These are phyloP conservation scores for Fusarium sp. DNA, from an alignment of 2,329 filamentous ascomycete genomes.

Conservation along the genomic window DNA sequence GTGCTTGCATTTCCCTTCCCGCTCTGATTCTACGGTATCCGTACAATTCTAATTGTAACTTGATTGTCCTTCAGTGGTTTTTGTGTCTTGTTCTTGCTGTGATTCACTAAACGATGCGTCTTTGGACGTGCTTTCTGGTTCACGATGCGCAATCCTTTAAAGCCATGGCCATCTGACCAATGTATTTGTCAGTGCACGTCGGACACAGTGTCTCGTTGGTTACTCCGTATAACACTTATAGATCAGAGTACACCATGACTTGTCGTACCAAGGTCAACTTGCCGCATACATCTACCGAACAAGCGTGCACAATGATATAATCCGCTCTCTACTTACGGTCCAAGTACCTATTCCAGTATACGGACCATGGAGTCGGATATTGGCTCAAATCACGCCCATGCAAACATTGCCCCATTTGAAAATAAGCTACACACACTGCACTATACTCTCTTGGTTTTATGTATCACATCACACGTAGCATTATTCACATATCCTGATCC, in stretches of 20 bases:
- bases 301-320: conserved; percentile 2
- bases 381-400: not conserved
- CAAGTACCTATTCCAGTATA: not conserved
- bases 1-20: conserved; percentile 43
- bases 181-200: not conserved
- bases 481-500: not conserved
- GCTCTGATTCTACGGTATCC: not conserved
- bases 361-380: not conserved
- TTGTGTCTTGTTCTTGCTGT: conserved; percentile 1
- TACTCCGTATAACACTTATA: not conserved
- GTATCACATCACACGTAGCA: not conserved
- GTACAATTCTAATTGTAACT: conserved; percentile 6
- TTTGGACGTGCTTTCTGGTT: not conserved
- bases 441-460: not conserved
- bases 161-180: not conserved
- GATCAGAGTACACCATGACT: not conserved
- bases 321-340: not conserved
- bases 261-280: not conserved
- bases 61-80: not conserved
- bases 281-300: conserved; percentile 29
- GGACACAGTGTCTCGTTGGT: not conserved
- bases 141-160: not conserved
- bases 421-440: not conserved
- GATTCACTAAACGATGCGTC: not conserved
- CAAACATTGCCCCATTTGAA: not conserved